Conservation (phyloP, 257 asterid genomes). For the Capsicum pubescens region DNA sequence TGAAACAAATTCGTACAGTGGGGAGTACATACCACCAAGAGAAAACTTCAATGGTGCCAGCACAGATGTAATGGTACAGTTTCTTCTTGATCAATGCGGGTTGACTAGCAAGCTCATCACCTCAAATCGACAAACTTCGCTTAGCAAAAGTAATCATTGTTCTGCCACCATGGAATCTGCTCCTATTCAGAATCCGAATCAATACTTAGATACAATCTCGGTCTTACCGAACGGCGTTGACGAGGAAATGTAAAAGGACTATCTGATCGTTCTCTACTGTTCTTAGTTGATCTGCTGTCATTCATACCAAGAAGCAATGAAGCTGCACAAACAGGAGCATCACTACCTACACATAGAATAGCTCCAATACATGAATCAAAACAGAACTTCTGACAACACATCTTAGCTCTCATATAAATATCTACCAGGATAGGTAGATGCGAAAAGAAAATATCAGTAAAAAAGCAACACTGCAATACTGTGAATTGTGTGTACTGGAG, state of each 20-base stretch:
- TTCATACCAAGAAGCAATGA: conserved; percentile 66
- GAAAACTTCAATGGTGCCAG: conserved; percentile 37
- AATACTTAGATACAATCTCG: conserved; percentile 68
- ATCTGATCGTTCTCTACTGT: conserved; percentile 73
- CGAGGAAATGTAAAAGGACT: conserved; percentile 86
- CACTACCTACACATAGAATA: conserved; percentile 10
- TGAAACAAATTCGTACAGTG: neutral
- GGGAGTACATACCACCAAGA: conserved; percentile 37
- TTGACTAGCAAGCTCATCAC: conserved; percentile 29
- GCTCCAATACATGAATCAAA: conserved; percentile 24
- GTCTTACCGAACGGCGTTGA: conserved; percentile 94
- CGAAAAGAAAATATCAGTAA: neutral
- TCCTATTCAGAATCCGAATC: conserved; percentile 86
- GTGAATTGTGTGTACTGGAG: neutral
- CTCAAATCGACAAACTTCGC: conserved; percentile 31
- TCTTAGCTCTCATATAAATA: neutral
- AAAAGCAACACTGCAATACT: neutral
- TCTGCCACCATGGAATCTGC: conserved; percentile 26
- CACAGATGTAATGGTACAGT: conserved; percentile 14
- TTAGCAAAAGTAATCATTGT: conserved; percentile 29
- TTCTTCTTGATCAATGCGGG: conserved; percentile 26
- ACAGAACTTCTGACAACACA: neutral
- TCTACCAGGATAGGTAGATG: neutral
- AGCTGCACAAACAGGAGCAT: conserved; percentile 54
- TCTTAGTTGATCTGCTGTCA: conserved; percentile 57